These are phyloP conservation scores for Huntiella omanensis DNA, from an alignment of 2,329 filamentous ascomycete species.

Conservation along the genomic window DNA sequence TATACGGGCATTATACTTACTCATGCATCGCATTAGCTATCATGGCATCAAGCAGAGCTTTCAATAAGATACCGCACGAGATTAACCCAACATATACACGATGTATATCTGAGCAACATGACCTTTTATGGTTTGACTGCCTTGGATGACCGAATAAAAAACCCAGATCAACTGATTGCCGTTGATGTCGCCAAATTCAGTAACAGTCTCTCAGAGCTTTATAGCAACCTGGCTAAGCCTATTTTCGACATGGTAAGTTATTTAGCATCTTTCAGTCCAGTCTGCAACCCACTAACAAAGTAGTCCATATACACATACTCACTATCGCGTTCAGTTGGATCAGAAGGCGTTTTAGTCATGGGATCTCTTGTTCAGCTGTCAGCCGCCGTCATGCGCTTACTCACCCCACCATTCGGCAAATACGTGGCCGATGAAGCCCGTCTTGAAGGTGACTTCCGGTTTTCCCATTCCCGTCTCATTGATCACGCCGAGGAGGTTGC, in stretches of 20 bases:
- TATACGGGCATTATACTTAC: background rate
- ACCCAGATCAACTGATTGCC: conserved; percentile 90
- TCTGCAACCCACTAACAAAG: conserved; percentile 14
- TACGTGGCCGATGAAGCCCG: conserved; percentile 93
- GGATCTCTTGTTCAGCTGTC: conserved; percentile 82
- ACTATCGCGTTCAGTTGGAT: conserved; percentile 83
- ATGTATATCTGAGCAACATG: conserved; percentile 90
- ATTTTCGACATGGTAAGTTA: conserved; percentile 64
- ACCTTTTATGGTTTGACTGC: conserved; percentile 95
- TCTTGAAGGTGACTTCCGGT: conserved; percentile 88
- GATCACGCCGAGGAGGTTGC: conserved; percentile 94
- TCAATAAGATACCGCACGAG: conserved; percentile 83
- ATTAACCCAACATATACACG: conserved; percentile 85
- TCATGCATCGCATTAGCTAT: conserved; percentile 37
- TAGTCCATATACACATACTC: conserved; percentile 84
- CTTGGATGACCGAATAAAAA: conserved; percentile 93
- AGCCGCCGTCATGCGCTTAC: conserved; percentile 75
- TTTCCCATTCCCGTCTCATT: conserved; percentile 84
- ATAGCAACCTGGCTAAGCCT: conserved; percentile 91
- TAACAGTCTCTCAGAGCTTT: conserved; percentile 82
- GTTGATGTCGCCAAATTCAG: conserved; percentile 95
- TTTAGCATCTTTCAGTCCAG: conserved; percentile 1
- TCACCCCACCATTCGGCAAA: conserved; percentile 92
- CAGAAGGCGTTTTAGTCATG: conserved; percentile 92
- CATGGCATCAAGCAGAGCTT: conserved; percentile 90